Evolutionary conservation across 192 early-diverging fungal genomes (phyloP).

Genomic region (Mortierella hygrophila): DNA sequence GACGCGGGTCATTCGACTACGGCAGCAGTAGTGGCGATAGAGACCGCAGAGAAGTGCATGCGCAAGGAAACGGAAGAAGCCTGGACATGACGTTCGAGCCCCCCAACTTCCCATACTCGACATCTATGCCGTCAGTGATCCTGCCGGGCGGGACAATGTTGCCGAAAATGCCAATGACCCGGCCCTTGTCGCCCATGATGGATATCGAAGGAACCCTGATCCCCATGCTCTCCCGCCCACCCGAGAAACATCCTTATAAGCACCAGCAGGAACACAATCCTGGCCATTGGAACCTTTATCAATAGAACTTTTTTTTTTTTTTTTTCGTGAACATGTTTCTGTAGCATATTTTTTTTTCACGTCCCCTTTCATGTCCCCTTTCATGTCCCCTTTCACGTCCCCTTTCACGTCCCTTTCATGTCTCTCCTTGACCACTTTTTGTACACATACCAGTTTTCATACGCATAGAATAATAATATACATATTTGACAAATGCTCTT

Average conservation of each 20-base stretch:
- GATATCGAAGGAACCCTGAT: slow-evolving; percentile 24
- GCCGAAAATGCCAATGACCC: not conserved
- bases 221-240: not conserved
- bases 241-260: not conserved
- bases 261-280: not conserved
- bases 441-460: not conserved
- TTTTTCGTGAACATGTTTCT: not conserved
- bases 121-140: slow-evolving; percentile 30
- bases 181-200: slow-evolving; percentile 20
- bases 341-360: not conserved
- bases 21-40: not conserved
- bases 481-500: not conserved
- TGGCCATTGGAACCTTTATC: slow-evolving; percentile 20
- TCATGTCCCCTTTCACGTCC: not conserved
- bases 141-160: slow-evolving; percentile 4
- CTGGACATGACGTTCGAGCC: slow-evolving; percentile 20
- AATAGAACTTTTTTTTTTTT: not conserved
- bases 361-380: not conserved
- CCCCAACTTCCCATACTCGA: slow-evolving; percentile 18
- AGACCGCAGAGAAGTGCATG: not conserved
- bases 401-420: not conserved
- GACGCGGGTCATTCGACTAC: not conserved
- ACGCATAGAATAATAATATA: not conserved
- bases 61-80: not conserved
- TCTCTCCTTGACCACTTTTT: no score